Conservation (phyloP, 2,329 filamentous ascomycete genomes). For the Verticillium albo-atrum region DNA sequence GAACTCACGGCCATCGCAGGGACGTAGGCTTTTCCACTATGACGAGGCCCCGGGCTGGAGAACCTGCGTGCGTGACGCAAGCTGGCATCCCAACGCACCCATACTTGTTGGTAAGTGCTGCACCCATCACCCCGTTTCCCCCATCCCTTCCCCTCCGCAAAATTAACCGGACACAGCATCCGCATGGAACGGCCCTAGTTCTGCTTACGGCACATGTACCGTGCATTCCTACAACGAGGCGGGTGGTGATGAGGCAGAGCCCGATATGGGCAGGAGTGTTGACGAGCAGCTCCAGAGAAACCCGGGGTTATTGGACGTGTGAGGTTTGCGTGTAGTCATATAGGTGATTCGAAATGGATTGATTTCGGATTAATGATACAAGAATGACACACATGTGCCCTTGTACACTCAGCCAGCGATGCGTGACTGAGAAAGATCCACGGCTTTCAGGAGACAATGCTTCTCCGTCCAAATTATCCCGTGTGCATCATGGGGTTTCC, state of each 20-base stretch:
- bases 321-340: background rate
- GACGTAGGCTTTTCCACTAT: slow-evolving; percentile 49
- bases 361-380: background rate
- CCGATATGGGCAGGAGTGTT: slow-evolving; percentile 54
- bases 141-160: background rate
- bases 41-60: slow-evolving; percentile 60
- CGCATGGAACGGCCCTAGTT: slow-evolving; percentile 74
- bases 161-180: slow-evolving; percentile 53
- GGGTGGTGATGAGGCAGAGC: slow-evolving; percentile 57
- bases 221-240: slow-evolving; percentile 74
- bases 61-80: slow-evolving; percentile 81
- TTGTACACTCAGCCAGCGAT: background rate
- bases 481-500: background rate
- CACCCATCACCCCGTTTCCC: too few relatives aligned
- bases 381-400: background rate
- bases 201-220: slow-evolving; percentile 69
- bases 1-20: slow-evolving; percentile 52
- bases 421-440: background rate
- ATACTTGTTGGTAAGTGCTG: slow-evolving; percentile 60
- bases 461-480: background rate
- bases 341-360: background rate
- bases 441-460: background rate
- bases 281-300: slow-evolving; percentile 51
- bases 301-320: slow-evolving; percentile 16
- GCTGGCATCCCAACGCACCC: slow-evolving; percentile 84